phyloP scores from a whole-genome alignment of 2,329 filamentous ascomycete genomes.

The Huntiella moniliformis region DNA sequence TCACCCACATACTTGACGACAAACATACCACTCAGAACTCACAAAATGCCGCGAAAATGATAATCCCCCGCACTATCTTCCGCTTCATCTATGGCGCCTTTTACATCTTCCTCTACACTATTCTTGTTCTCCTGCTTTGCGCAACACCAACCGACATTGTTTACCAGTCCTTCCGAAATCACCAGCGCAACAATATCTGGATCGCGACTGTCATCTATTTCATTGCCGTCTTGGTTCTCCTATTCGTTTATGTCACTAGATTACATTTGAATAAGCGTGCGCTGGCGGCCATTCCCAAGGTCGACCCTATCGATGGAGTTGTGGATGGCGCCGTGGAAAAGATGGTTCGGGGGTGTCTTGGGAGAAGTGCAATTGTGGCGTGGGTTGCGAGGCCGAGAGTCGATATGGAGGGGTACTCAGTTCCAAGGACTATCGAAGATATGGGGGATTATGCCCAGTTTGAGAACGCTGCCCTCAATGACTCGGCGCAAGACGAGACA shows the following conservation, averaged over 20 bases:
- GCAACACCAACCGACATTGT: slow-evolving; percentile 68
- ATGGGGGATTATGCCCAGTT: too few relatives aligned
- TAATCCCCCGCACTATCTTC: slow-evolving; percentile 38
- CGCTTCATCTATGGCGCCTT: slow-evolving; percentile 63
- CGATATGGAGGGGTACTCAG: too few relatives aligned
- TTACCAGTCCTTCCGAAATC: slow-evolving; percentile 49
- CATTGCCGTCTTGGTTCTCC: slow-evolving; percentile 48
- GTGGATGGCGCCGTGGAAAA: slow-evolving; percentile 38
- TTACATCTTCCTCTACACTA: slow-evolving; percentile 57
- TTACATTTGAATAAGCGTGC: slow-evolving; percentile 71
- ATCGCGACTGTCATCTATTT: slow-evolving; percentile 62
- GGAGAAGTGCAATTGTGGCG: slow-evolving; percentile 61
- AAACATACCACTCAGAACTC: neutral
- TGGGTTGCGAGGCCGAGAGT: slow-evolving; percentile 55
- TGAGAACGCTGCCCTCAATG: too few relatives aligned
- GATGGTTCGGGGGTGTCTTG: slow-evolving; percentile 54
- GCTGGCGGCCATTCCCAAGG: slow-evolving; percentile 65
- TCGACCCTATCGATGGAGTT: too few relatives aligned
- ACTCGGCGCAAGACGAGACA: too few relatives aligned
- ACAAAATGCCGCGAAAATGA: slow-evolving; percentile 19
- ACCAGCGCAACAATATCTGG: slow-evolving; percentile 62
- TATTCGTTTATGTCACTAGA: slow-evolving; percentile 64
- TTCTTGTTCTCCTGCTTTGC: slow-evolving; percentile 55
- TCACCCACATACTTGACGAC: too few relatives aligned
- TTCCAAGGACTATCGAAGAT: too few relatives aligned